Evolutionary conservation across 495 filamentous ascomycete genomes (phyloP), one percentile per base, ranked within the genome.

Genomic region (Cetradonia linearis): DNA sequence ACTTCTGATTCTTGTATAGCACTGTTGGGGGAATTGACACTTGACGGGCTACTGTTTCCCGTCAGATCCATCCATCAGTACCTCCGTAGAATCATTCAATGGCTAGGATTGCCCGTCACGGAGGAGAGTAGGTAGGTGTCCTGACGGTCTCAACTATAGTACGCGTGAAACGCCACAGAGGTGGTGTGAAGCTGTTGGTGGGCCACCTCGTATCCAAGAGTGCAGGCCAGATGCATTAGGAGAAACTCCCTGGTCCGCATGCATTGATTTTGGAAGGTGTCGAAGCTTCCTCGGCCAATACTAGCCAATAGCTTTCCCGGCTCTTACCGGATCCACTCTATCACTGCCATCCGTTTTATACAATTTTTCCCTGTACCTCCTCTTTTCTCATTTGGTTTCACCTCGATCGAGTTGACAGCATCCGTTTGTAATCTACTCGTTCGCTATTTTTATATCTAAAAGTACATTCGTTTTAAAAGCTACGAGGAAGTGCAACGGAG

Each of bases 61-160:
- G 70, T 72, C 69, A 71, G 66, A 70, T 77, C 76, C 76, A 79
- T 79, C 74, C 76, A 79, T 78, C 68, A 47, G 56, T 56, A 23
- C 38, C 38, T 23, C 18, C 30, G 34, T 8, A 31, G 40, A 8
- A 34, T 13, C 18, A 7, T 54, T 36, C 50, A 25, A 33, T 34
- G 31, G 28, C 49, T 33, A 33, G 10, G 3, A 6, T 33, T 10
- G 50, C 31, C 31, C 31, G 50, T 36, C 25, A 46, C 42, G 20
- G n/a, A 46, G 30, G 50, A 31, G 23, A 2, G n/a, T 44, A 23
- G n/a, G 20, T 46, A 46, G 49, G 30, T 54, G 50, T 28, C 8
- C 49, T 30, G 27, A 31, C 20, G 50, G 18, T 23, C 30, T 54
- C n/a, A 18, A 34, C 8, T 11, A 23, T 23, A n/a, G 28, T 54